phyloP scores from a whole-genome alignment of 2,329 filamentous ascomycete genomes.

The Remersonia thermophila region DNA sequence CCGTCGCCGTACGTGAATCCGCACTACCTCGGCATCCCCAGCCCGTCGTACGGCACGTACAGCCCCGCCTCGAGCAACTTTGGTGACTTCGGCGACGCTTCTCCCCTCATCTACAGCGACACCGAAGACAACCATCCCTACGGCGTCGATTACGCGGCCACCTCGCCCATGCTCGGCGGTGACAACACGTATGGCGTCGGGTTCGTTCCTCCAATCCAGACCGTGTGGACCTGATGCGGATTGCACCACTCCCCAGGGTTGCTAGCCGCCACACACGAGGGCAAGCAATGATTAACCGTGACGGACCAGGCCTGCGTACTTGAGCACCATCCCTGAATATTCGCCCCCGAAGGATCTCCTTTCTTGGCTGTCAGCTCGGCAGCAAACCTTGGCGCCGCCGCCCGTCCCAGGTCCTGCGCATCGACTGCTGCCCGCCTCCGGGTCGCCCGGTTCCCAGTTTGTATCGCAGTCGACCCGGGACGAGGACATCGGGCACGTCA shows the following conservation, averaged over 20 bases:
- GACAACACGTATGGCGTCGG: constrained; percentile 38
- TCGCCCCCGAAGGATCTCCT: constrained; percentile 32
- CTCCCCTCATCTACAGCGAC: constrained; percentile 51
- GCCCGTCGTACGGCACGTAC: constrained; percentile 46
- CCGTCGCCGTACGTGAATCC: constrained; percentile 42
- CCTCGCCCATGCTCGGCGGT: constrained; percentile 35
- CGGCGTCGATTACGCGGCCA: constrained; percentile 34
- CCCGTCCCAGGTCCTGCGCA: constrained; percentile 33
- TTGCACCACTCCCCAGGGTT: constrained; percentile 18
- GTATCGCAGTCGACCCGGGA: constrained; percentile 23
- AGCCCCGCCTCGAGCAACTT: constrained; percentile 52
- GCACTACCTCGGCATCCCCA: constrained; percentile 52
- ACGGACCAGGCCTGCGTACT: constrained; percentile 35
- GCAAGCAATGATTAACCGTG: constrained; percentile 41
- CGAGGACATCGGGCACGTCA: constrained; percentile 24
- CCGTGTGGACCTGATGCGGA: constrained; percentile 43
- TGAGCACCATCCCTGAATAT: constrained; percentile 32
- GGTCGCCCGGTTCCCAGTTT: constrained; percentile 29
- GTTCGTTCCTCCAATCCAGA: constrained; percentile 52
- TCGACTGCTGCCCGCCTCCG: constrained; percentile 33
- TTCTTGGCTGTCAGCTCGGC: constrained; percentile 24
- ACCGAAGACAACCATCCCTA: constrained; percentile 42
- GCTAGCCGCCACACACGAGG: constrained; percentile 26
- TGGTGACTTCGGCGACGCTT: constrained; percentile 30
- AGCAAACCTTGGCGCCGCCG: constrained; percentile 28